Conservation (phyloP, 73 alveolate species). For the Blepharisma japonicum region DNA sequence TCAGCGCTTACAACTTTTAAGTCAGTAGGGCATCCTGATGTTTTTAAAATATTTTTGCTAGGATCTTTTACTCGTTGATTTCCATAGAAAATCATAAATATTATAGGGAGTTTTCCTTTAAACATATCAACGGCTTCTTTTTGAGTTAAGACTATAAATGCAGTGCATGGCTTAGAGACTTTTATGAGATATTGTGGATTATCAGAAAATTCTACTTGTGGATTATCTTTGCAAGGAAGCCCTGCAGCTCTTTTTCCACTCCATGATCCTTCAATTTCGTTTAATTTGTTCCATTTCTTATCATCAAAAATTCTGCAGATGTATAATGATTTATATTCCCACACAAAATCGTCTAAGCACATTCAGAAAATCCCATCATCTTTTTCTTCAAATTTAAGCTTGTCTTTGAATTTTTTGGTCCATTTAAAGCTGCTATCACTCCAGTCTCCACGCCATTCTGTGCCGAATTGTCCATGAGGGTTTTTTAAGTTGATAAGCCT, state of each 20-base stretch:
- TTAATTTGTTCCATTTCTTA: conserved; percentile 38
- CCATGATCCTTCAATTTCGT: conserved; percentile 59
- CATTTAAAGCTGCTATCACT: conserved; percentile 71
- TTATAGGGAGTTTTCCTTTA: conserved; percentile 59
- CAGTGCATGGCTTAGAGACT: conserved; percentile 51
- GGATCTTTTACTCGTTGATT: conserved; percentile 26
- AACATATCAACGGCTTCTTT: conserved; percentile 50
- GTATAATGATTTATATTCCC: conserved; percentile 51
- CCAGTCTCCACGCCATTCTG: conserved; percentile 93
- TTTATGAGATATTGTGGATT: conserved; percentile 61
- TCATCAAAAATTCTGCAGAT: conserved; percentile 58
- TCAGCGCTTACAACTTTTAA: conserved; percentile 19
- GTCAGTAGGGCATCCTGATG: conserved; percentile 28
- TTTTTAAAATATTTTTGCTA: conserved; percentile 19
- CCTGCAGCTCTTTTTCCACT: conserved; percentile 72
- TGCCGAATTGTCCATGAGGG: conserved; percentile 76
- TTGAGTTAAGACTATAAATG: conserved; percentile 51
- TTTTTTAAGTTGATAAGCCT: conserved; percentile 62
- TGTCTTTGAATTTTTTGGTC: conserved; percentile 55
- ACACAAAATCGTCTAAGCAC: conserved; percentile 64
- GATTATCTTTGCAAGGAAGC: conserved; percentile 58
- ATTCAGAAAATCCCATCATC: conserved; percentile 77
- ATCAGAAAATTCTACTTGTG: conserved; percentile 41
- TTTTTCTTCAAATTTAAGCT: conserved; percentile 46
- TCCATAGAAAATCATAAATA: conserved; percentile 53